Conservation (phyloP, 1,284 basidiomycete genomes). For the Austroboletus olivaceoglutinosus region DNA sequence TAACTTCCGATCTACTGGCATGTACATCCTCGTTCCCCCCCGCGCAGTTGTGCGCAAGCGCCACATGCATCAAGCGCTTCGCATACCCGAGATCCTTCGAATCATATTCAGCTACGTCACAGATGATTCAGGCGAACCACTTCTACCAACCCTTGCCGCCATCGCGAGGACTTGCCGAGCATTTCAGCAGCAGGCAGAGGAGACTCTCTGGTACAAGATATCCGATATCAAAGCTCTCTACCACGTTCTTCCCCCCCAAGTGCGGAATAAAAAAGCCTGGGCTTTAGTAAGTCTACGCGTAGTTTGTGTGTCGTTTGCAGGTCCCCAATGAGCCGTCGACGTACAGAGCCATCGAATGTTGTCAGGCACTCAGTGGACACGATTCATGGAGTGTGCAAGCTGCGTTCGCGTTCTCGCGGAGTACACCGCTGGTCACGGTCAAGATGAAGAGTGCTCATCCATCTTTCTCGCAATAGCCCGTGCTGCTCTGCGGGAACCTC, state of each 20-base stretch:
- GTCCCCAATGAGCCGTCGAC: background rate
- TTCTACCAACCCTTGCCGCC: conserved; percentile 15
- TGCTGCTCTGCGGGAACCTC: conserved; percentile 14
- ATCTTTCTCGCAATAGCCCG: conserved; percentile 16
- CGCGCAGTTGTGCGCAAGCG: background rate
- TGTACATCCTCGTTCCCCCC: conserved; percentile 11
- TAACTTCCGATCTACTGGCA: background rate
- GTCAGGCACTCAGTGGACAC: conserved; percentile 18
- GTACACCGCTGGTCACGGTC: background rate
- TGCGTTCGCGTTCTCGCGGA: conserved; percentile 17
- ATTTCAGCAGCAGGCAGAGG: conserved; percentile 18
- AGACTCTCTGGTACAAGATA: conserved; percentile 19
- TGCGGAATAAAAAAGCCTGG: conserved; percentile 18
- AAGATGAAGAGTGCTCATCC: conserved; percentile 1
- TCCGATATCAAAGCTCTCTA: conserved; percentile 13
- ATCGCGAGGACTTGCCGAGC: conserved; percentile 24
- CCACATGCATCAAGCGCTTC: conserved; percentile 15
- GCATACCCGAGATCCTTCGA: conserved; percentile 23
- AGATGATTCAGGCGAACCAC: conserved; percentile 14
- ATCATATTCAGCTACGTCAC: conserved; percentile 21
- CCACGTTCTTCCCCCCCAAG: conserved; percentile 18
- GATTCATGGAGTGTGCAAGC: conserved; percentile 17
- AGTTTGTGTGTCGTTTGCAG: background rate
- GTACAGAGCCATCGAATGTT: conserved; percentile 18
- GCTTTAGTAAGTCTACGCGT: conserved; percentile 15